A percentile compares a stretch with the other conserved stretches of the same genome.
These are phyloP conservation scores for Cylindrotheca fusiformis DNA, from an alignment of 108 stramenopile species.

Conservation along the genomic window DNA sequence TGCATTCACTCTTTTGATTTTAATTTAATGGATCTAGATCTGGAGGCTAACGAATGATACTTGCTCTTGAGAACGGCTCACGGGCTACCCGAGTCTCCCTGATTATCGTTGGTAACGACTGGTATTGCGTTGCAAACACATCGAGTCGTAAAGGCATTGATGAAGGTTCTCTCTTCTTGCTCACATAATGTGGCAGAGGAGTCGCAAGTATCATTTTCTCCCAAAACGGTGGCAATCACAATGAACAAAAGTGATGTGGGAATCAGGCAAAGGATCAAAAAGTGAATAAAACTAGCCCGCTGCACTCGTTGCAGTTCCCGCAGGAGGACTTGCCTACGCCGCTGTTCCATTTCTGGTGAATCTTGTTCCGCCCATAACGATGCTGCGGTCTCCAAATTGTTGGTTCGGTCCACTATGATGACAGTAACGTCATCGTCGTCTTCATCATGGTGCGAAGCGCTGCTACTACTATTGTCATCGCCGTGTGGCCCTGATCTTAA, in stretches of 20 bases:
- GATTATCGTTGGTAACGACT: conserved; percentile 13
- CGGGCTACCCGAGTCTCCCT: too few relatives aligned
- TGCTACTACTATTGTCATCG: too few relatives aligned
- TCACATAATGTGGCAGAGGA: conserved; percentile 50
- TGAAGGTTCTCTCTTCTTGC: conserved; percentile 67
- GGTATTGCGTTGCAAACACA: conserved; percentile 81
- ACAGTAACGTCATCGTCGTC: conserved; percentile 50
- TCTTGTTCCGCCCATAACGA: conserved; percentile 38
- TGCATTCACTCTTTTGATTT: too few relatives aligned
- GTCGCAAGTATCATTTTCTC: conserved; percentile 62
- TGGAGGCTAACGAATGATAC: too few relatives aligned
- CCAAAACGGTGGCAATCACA: conserved; percentile 67
- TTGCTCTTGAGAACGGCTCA: too few relatives aligned
- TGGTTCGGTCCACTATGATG: conserved; percentile 34
- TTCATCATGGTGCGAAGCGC: conserved; percentile 17
- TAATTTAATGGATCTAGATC: too few relatives aligned
- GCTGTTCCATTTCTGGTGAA: conserved; percentile 47
- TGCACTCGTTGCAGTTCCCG: conserved; percentile 74
- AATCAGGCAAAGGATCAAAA: conserved; percentile 71
- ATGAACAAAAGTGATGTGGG: conserved; percentile 74
- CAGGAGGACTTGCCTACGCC: conserved; percentile 46
- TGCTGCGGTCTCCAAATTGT: conserved; percentile 12
- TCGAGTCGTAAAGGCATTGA: conserved; percentile 85
- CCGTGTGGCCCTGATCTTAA: too few relatives aligned
- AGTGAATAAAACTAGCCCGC: conserved; percentile 75